Conservation (phyloP, 768 basidiomycete species). For the Trichaptum fuscoviolaceum region DNA sequence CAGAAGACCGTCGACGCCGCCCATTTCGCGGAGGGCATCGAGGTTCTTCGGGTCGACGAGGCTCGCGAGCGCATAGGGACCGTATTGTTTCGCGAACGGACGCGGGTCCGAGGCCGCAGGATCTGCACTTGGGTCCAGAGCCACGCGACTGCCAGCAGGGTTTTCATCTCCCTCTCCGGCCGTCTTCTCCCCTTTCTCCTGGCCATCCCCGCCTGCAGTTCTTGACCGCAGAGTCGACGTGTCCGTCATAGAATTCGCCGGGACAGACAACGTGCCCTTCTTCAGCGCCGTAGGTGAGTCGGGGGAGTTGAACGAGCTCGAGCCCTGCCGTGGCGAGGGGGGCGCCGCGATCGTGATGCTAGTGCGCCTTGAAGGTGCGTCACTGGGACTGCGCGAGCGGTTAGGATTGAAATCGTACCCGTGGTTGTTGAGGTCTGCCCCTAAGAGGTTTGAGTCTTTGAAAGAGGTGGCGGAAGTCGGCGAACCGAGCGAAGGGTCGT, state of each 20-base stretch:
- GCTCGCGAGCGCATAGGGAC: constrained; percentile 71
- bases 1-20: constrained; percentile 65
- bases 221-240: constrained; percentile 12
- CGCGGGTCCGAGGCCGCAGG: constrained; percentile 42
- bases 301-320: constrained; percentile 19
- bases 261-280: constrained; percentile 8
- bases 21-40: constrained; percentile 57
- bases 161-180: constrained; percentile 15
- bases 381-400: constrained; percentile 26
- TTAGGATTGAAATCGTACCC: constrained; percentile 13
- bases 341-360: constrained; percentile 32
- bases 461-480: constrained; percentile 13
- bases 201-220: constrained; percentile 24
- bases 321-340: constrained; percentile 25
- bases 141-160: constrained; percentile 22
- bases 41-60: constrained; percentile 88
- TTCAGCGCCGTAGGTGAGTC: constrained; percentile 14
- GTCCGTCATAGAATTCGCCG: neutral
- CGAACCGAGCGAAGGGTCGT: constrained; percentile 25
- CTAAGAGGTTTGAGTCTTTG: neutral
- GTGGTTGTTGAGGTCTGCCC: neutral
- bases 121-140: constrained; percentile 36
- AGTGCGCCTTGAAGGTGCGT: constrained; percentile 29
- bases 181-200: constrained; percentile 15
- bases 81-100: constrained; percentile 56